Conservation (phyloP, 2,329 filamentous ascomycete species). For the Bertia moriformis region DNA sequence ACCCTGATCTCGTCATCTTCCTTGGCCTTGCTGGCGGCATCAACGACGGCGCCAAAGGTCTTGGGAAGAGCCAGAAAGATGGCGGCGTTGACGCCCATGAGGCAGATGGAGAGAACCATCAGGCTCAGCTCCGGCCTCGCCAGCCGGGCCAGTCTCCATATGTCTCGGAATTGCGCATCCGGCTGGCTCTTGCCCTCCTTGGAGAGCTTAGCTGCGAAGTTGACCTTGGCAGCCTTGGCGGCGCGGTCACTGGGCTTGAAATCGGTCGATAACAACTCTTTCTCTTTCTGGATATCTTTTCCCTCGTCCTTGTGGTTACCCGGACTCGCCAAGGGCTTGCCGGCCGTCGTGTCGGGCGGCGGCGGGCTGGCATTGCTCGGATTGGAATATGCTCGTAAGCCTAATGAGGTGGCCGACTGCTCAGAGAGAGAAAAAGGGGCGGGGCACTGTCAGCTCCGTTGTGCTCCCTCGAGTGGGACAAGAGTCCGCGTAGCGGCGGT, state of each 20-base stretch:
- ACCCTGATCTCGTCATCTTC: slow-evolving; percentile 54
- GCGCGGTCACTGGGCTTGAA: slow-evolving; percentile 72
- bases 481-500: too few relatives aligned
- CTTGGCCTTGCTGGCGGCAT: slow-evolving; percentile 67
- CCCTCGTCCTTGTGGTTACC: slow-evolving; percentile 17
- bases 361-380: too few relatives aligned
- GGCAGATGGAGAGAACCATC: slow-evolving; percentile 64
- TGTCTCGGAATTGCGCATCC: slow-evolving; percentile 55
- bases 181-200: slow-evolving; percentile 56
- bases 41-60: slow-evolving; percentile 87
- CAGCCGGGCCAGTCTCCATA: slow-evolving; percentile 78
- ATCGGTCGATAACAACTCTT: slow-evolving; percentile 37
- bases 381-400: too few relatives aligned
- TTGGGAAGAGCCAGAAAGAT: slow-evolving; percentile 96
- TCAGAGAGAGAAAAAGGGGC: too few relatives aligned
- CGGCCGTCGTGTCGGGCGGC: too few relatives aligned
- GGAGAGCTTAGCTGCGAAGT: slow-evolving; percentile 72
- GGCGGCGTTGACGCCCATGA: slow-evolving; percentile 78
- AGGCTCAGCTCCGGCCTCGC: slow-evolving; percentile 71
- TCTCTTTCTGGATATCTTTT: slow-evolving; percentile 24
- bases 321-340: slow-evolving; percentile 14
- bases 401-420: too few relatives aligned
- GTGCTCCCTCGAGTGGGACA: too few relatives aligned
- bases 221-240: slow-evolving; percentile 72
- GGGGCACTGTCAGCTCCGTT: too few relatives aligned